Percentiles rank a stretch among this genome's conserved stretches.
Conservation (phyloP, 2,329 filamentous ascomycete species). For the Aspergillus sp. region DNA sequence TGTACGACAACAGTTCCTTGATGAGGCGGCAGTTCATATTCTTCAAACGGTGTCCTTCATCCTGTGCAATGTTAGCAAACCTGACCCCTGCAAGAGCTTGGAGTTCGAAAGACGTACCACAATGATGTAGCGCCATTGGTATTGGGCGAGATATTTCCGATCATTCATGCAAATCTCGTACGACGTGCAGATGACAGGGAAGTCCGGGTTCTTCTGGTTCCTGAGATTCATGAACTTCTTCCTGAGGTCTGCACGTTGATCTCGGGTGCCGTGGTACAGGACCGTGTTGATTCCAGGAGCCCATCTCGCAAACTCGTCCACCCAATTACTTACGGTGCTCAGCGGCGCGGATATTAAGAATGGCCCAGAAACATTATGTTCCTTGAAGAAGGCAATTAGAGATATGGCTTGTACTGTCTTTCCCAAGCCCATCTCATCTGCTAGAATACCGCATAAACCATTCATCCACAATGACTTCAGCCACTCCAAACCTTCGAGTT, state of each 20-base stretch:
- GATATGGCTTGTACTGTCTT: slow-evolving; percentile 93
- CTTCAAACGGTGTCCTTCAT: slow-evolving; percentile 96
- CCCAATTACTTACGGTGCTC: slow-evolving; percentile 93
- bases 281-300: slow-evolving; percentile 83
- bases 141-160: slow-evolving; percentile 73
- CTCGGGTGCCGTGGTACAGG: slow-evolving; percentile 84
- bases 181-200: slow-evolving; percentile 89
- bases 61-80: slow-evolving; percentile 48
- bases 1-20: slow-evolving; percentile 81
- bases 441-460: slow-evolving; percentile 85
- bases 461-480: slow-evolving; percentile 81
- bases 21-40: slow-evolving; percentile 94
- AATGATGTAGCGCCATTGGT: slow-evolving; percentile 97
- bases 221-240: slow-evolving; percentile 65
- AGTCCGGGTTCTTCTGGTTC: slow-evolving; percentile 67
- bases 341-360: slow-evolving; percentile 88
- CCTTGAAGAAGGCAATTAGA: slow-evolving; percentile 80
- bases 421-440: slow-evolving; percentile 91
- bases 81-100: not conserved
- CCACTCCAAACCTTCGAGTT: slow-evolving; percentile 93
- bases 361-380: slow-evolving; percentile 83
- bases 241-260: slow-evolving; percentile 74
- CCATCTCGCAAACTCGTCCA: slow-evolving; percentile 90
- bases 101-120: slow-evolving; percentile 56
- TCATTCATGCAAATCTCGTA: slow-evolving; percentile 97